A percentile compares a stretch with the other conserved stretches of the same genome.
phyloP scores from a whole-genome alignment of 768 basidiomycete species.

The Mycena maculata region DNA sequence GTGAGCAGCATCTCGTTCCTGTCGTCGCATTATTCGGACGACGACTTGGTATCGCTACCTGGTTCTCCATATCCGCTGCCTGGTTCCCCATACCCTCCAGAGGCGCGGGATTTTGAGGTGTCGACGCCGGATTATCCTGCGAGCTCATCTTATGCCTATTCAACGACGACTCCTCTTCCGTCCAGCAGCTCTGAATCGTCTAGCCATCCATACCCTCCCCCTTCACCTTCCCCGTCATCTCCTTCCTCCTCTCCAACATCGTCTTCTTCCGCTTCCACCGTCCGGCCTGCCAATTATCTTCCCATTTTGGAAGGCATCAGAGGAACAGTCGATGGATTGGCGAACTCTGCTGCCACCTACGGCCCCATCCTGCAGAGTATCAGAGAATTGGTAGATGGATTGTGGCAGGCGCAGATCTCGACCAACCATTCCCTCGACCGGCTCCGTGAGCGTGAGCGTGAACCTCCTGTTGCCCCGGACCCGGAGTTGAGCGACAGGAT shows the following conservation, averaged over 20 bases:
- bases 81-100: conserved; percentile 33
- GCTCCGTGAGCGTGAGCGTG: conserved; percentile 63
- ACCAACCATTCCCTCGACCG: conserved; percentile 73
- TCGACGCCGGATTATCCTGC: conserved; percentile 46
- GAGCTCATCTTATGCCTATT: conserved; percentile 42
- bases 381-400: conserved; percentile 65
- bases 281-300: conserved; percentile 45
- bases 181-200: conserved; percentile 17
- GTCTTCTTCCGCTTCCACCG: conserved; percentile 43
- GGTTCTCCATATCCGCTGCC: conserved; percentile 36
- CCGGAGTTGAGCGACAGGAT: conserved; percentile 56
- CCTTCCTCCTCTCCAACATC: conserved; percentile 46
- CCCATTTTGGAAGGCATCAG: conserved; percentile 40
- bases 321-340: conserved; percentile 71
- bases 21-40: conserved; percentile 81
- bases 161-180: conserved; percentile 41
- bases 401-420: conserved; percentile 72
- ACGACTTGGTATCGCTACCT: conserved; percentile 58
- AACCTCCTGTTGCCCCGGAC: conserved; percentile 54
- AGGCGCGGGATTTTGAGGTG: conserved; percentile 4
- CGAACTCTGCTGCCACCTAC: conserved; percentile 46
- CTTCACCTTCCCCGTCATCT: conserved; percentile 49
- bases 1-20: conserved; percentile 58
- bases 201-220: conserved; percentile 43
- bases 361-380: conserved; percentile 18